phyloP scores from a whole-genome alignment of 2,329 filamentous ascomycete species.

The Elsinoe ampelina region DNA sequence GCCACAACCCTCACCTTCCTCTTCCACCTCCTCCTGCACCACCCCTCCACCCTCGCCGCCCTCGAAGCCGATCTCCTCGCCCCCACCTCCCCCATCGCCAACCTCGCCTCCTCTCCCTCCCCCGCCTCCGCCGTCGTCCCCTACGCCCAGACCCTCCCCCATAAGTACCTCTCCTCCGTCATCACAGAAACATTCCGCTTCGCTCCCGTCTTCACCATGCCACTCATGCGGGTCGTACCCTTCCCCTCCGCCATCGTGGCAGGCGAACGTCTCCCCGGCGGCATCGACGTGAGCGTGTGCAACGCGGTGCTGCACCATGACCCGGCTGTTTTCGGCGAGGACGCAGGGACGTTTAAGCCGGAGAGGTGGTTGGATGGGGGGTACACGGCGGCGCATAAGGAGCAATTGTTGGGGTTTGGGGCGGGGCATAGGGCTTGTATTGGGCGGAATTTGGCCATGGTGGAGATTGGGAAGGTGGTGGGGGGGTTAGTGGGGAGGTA shows the following conservation, averaged over 20 bases:
- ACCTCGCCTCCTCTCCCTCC: neutral
- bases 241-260: neutral
- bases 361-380: slow-evolving; percentile 28
- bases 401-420: neutral
- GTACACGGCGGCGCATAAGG: neutral
- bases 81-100: neutral
- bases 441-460: slow-evolving; percentile 36
- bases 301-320: slow-evolving; percentile 16
- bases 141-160: neutral
- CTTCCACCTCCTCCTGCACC: slow-evolving; percentile 25
- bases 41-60: slow-evolving; percentile 14
- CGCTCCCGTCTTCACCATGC: slow-evolving; percentile 7
- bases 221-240: slow-evolving; percentile 5
- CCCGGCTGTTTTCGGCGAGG: slow-evolving; percentile 16
- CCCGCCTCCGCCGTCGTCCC: neutral
- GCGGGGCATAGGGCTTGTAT: slow-evolving; percentile 31
- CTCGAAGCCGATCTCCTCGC: neutral
- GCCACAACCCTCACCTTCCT: slow-evolving; percentile 23
- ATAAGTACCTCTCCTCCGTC: neutral
- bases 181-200: slow-evolving; percentile 2
- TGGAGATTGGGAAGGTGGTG: slow-evolving; percentile 23
- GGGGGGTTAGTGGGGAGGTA: slow-evolving; percentile 16
- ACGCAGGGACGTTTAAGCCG: slow-evolving; percentile 23
- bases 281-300: slow-evolving; percentile 14
- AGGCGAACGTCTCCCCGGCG: slow-evolving; percentile 18